Conservation (phyloP, 1,139 yeast genomes). For the Dujonia santamariae region DNA sequence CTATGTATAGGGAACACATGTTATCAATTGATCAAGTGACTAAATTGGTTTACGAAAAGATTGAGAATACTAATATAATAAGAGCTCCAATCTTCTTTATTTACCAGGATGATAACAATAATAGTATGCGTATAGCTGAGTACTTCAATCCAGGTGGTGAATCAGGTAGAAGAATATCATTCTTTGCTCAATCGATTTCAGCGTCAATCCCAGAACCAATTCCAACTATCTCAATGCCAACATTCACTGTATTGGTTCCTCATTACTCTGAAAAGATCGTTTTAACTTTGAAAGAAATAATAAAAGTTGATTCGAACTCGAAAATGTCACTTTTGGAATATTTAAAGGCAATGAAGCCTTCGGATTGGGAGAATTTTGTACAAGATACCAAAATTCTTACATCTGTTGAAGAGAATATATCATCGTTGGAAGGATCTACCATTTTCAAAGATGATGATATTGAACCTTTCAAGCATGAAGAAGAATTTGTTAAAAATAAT, state of each 20-base stretch:
- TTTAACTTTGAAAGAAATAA: slow-evolving; percentile 61
- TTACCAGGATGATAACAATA: slow-evolving; percentile 63
- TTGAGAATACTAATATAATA: slow-evolving; percentile 29
- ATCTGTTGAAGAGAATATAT: neutral
- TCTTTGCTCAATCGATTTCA: slow-evolving; percentile 83
- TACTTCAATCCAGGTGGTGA: slow-evolving; percentile 60
- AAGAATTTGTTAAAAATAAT: slow-evolving; percentile 30
- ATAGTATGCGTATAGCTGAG: slow-evolving; percentile 23
- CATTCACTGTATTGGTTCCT: slow-evolving; percentile 81
- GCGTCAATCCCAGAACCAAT: slow-evolving; percentile 74
- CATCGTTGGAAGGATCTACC: too few species aligned
- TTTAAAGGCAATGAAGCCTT: slow-evolving; percentile 61
- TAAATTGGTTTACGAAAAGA: slow-evolving; percentile 54
- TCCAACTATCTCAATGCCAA: slow-evolving; percentile 73
- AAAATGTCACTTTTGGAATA: slow-evolving; percentile 72
- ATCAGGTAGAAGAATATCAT: slow-evolving; percentile 78
- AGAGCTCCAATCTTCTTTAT: slow-evolving; percentile 68
- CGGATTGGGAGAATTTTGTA: slow-evolving; percentile 79
- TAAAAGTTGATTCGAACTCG: slow-evolving; percentile 56
- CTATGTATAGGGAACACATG: slow-evolving; percentile 76
- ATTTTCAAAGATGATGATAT: too few species aligned
- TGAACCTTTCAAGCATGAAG: too few species aligned
- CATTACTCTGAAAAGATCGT: slow-evolving; percentile 79
- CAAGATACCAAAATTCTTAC: slow-evolving; percentile 49
- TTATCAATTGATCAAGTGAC: slow-evolving; percentile 71